These are phyloP conservation scores for Nemania abortiva DNA, from an alignment of 2,329 filamentous ascomycete species.

Conservation along the genomic window DNA sequence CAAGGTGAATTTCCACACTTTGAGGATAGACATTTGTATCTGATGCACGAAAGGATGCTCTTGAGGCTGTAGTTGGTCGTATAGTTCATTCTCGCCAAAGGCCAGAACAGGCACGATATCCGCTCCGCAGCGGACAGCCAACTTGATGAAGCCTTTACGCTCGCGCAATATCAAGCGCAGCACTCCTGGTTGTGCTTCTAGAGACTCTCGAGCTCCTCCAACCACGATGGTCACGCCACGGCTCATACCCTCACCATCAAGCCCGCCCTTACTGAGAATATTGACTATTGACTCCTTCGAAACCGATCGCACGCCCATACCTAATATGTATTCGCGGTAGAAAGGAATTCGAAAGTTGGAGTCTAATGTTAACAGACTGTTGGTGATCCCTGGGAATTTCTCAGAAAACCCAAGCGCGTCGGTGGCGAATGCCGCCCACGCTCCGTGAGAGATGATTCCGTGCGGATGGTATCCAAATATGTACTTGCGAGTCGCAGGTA, in stretches of 20 bases:
- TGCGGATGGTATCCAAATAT: constrained; percentile 98
- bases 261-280: constrained; percentile 81
- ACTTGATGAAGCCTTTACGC: constrained; percentile 92
- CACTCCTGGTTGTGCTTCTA: constrained; percentile 84
- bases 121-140: constrained; percentile 91
- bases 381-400: constrained; percentile 94
- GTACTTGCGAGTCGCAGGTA: constrained; percentile 88
- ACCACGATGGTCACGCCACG: constrained; percentile 97
- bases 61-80: constrained; percentile 85
- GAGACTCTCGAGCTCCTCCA: constrained; percentile 90
- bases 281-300: constrained; percentile 94
- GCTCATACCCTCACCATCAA: constrained; percentile 85
- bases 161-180: constrained; percentile 83
- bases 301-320: constrained; percentile 88
- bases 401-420: constrained; percentile 88
- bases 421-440: constrained; percentile 90
- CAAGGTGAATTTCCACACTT: constrained; percentile 89
- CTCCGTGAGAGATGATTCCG: constrained; percentile 97
- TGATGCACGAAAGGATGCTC: constrained; percentile 83
- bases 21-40: constrained; percentile 86
- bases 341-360: constrained; percentile 94
- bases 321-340: constrained; percentile 93
- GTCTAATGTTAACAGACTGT: constrained; percentile 93
- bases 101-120: constrained; percentile 92
- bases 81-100: constrained; percentile 96